These are phyloP conservation scores for Triticum dicoccoides DNA, from an alignment of 176 grass and related monocot genomes.

Conservation along the genomic window DNA sequence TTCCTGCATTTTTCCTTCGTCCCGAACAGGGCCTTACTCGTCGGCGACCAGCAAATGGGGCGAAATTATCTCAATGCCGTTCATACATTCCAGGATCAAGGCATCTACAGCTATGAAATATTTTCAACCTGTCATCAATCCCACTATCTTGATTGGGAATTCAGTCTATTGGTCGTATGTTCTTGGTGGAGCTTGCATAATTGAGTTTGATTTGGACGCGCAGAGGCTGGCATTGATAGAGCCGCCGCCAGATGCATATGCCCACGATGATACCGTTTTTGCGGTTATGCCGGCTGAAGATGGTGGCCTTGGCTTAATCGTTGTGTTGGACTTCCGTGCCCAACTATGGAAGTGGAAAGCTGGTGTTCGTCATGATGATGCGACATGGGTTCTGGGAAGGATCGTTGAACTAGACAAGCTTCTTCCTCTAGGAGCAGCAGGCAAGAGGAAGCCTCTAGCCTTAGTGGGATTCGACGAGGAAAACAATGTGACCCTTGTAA, in stretches of 20 bases:
- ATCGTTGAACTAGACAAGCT: not conserved
- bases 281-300: not conserved
- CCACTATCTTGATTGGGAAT: not conserved
- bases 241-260: not conserved
- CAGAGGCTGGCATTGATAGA: not conserved
- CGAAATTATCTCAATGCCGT: not conserved
- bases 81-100: not conserved
- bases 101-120: not conserved
- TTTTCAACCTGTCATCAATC: not conserved
- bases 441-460: too few species aligned
- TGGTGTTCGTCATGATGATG: not conserved
- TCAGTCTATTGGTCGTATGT: not conserved
- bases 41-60: not conserved
- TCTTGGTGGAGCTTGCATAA: not conserved
- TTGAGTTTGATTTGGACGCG: not conserved
- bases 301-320: not conserved
- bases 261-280: not conserved
- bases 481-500: not conserved
- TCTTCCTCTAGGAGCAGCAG: not conserved
- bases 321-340: not conserved
- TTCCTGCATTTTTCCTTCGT: too few species aligned
- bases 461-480: conserved; percentile 20
- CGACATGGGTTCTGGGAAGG: conserved; percentile 2
- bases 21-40: not conserved
- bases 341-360: not conserved